Conservation (phyloP, 139 green algal genomes). For the Chlorella sp. region DNA sequence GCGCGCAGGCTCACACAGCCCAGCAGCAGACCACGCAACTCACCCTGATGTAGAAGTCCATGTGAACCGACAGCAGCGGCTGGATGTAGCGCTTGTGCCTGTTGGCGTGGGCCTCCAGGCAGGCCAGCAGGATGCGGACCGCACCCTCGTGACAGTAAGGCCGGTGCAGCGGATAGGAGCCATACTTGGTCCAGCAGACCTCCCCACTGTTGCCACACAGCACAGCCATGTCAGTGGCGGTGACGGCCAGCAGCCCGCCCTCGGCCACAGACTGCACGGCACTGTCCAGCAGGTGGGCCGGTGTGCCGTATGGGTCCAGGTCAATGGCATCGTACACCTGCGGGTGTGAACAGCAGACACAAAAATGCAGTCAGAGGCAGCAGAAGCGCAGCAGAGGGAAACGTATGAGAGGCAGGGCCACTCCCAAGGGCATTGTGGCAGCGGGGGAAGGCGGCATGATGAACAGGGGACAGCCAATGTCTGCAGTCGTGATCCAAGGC, state of each 20-base stretch:
- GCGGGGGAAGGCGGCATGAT: too few relatives aligned
- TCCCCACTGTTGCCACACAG: conserved; percentile 94
- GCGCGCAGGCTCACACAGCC: too few relatives aligned
- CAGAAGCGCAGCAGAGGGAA: too few relatives aligned
- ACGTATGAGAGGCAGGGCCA: too few relatives aligned
- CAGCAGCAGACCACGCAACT: too few relatives aligned
- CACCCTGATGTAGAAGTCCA: conserved; percentile 99
- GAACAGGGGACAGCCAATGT: too few relatives aligned
- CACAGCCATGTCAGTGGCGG: conserved; percentile 97
- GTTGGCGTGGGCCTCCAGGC: conserved; percentile 57
- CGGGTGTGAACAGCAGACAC: too few relatives aligned
- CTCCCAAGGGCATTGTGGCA: too few relatives aligned
- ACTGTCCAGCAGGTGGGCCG: conserved; percentile 78
- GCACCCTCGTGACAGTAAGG: conserved; percentile 94
- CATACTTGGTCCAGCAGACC: conserved; percentile 96
- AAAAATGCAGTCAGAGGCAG: too few relatives aligned
- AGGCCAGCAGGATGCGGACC: conserved; percentile 88
- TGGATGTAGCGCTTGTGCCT: conserved; percentile 87
- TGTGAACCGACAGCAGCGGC: conserved; percentile 80
- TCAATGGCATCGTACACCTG: conserved; percentile 88
- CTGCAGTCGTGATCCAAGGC: too few relatives aligned
- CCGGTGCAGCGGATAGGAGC: conserved; percentile 81
- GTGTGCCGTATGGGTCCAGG: conserved; percentile 95
- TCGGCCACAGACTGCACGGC: conserved; percentile 88
- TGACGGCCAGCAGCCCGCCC: conserved; percentile 89